Evolutionary conservation across 495 filamentous ascomycete species (phyloP).

Genomic region (Trichoderma reesei): DNA sequence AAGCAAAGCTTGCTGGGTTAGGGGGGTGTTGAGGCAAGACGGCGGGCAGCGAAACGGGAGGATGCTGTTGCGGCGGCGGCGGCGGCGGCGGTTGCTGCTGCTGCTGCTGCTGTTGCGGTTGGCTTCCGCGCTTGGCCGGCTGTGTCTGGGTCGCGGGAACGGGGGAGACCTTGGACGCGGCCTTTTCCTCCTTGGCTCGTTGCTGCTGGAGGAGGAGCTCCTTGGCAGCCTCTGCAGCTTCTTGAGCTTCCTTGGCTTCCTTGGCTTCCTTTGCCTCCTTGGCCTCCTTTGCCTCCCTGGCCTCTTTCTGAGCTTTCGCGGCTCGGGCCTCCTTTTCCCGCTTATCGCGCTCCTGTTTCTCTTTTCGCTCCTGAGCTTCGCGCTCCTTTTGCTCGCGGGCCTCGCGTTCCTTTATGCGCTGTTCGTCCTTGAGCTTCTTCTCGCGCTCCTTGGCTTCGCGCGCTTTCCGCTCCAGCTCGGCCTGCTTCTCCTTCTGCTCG

Average conservation of each 20-base stretch:
- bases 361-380: constrained; percentile 59
- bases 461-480: constrained; percentile 74
- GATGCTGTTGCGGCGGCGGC: constrained; percentile 20
- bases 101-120: neutral
- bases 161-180: constrained; percentile 25
- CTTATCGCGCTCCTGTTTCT: constrained; percentile 53
- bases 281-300: constrained; percentile 26
- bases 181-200: constrained; percentile 39
- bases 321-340: constrained; percentile 37
- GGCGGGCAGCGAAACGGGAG: constrained; percentile 42
- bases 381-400: constrained; percentile 50
- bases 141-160: constrained; percentile 34
- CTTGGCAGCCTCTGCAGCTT: constrained; percentile 13
- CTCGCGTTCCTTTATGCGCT: constrained; percentile 37
- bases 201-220: constrained; percentile 25
- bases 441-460: constrained; percentile 59
- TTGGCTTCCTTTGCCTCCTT: constrained; percentile 34
- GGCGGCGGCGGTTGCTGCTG: neutral
- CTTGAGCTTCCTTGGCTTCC: constrained; percentile 33
- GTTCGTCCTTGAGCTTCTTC: constrained; percentile 51
- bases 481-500: constrained; percentile 81
- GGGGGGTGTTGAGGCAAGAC: constrained; percentile 35
- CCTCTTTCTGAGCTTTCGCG: constrained; percentile 36
- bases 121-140: constrained; percentile 16
- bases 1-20: constrained; percentile 41